Percentiles rank a stretch among this genome's conserved stretches.
phyloP scores from a whole-genome alignment of 176 grass and related monocot species.

The Tillandsia fasciculata region DNA sequence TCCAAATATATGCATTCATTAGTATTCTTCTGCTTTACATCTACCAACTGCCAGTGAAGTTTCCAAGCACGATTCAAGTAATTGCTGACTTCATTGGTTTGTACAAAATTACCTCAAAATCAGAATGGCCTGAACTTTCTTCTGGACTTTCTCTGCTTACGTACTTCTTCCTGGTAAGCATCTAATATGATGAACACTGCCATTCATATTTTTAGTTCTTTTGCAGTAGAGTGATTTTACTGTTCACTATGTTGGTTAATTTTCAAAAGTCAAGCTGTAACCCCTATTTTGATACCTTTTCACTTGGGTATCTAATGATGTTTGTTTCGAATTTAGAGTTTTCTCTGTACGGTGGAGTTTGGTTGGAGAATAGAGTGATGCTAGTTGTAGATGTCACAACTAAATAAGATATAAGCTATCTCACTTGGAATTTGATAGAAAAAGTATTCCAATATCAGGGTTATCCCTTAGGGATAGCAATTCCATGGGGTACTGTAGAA shows the following conservation, averaged over 20 bases:
- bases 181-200: background rate
- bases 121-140: constrained; percentile 80
- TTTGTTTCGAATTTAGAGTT: too few relatives aligned
- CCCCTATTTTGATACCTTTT: too few relatives aligned
- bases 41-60: constrained; percentile 70
- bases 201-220: background rate
- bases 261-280: too few relatives aligned
- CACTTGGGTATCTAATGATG: too few relatives aligned
- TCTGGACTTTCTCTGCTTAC: constrained; percentile 71
- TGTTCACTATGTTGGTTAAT: background rate
- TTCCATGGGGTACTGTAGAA: too few relatives aligned
- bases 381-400: too few relatives aligned
- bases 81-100: constrained; percentile 85
- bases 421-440: too few relatives aligned
- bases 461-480: too few relatives aligned
- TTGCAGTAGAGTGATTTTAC: background rate
- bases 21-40: constrained; percentile 90
- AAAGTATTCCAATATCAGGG: too few relatives aligned
- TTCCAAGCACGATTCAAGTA: constrained; percentile 49
- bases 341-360: too few relatives aligned
- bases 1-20: constrained; percentile 79
- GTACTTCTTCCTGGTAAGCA: constrained; percentile 93
- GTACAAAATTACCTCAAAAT: constrained; percentile 71
- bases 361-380: too few relatives aligned
- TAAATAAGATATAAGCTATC: too few relatives aligned